Percentiles rank a stretch among this genome's conserved stretches.
Evolutionary conservation across 495 filamentous ascomycete genomes (phyloP).

Genomic region (Gamarada debralockiae): DNA sequence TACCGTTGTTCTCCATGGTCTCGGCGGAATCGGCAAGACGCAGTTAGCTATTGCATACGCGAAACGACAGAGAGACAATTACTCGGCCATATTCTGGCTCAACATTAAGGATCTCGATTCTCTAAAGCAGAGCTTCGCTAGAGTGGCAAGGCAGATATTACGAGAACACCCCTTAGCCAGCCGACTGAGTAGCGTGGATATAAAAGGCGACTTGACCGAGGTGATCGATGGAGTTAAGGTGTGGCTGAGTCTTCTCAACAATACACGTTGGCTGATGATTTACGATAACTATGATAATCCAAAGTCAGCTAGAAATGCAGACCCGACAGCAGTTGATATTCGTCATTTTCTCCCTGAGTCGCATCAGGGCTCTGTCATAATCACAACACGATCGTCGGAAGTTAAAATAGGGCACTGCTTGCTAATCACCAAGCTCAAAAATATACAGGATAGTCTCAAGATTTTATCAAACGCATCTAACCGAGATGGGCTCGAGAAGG

Average conservation of each 20-base stretch:
- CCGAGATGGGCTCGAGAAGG: no score
- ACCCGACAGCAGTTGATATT: conserved; percentile 27
- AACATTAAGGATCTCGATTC: conserved; percentile 25
- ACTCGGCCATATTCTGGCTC: no score
- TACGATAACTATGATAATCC: conserved; percentile 41
- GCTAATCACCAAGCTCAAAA: conserved; percentile 28
- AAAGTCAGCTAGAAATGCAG: conserved; percentile 20
- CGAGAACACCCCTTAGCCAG: conserved; percentile 22
- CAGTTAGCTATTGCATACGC: no score
- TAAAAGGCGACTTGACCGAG: no score
- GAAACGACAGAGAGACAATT: no score
- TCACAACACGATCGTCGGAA: conserved; percentile 36
- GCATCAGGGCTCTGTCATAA: conserved; percentile 34
- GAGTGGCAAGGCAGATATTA: conserved; percentile 27
- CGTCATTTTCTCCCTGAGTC: conserved; percentile 29
- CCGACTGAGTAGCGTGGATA: conserved; percentile 13
- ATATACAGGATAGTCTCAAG: conserved; percentile 29
- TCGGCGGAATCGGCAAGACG: no score
- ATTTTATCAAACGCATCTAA: conserved; percentile 32
- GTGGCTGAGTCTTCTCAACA: conserved; percentile 37
- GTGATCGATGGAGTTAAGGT: conserved; percentile 26
- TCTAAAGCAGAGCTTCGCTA: conserved; percentile 31
- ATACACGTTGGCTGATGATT: no score
- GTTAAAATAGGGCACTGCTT: conserved; percentile 28
- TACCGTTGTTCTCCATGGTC: conserved; percentile 21